Evolutionary conservation across 2,329 filamentous ascomycete species (phyloP), one percentile per base, ranked within the genome.

Genomic region (Graphium sp.): DNA sequence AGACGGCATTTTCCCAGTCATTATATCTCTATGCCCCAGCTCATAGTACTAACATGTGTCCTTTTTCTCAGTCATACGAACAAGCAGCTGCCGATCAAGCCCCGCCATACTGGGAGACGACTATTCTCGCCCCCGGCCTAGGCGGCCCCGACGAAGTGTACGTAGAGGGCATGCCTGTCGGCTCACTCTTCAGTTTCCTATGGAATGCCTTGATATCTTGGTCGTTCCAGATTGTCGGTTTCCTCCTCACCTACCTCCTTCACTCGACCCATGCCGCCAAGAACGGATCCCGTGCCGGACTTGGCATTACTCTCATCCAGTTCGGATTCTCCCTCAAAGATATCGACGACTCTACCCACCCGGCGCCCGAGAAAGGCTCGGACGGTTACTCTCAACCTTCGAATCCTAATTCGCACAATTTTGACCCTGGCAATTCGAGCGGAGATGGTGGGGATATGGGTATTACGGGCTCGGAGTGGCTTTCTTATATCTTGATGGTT

Each of bases 91-190:
- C 87, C 23, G 89, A 98, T 51, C 79, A 84, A 15, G 89, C 89
- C 26, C 89, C 89, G 2, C 89, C 89, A 0, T 98, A 98, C 54
- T 98, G 89, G 89, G 89, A 98, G 59, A 98, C 89, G 5, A 95
- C 89, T 0, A 94, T 98, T 38, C 68, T 98, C 29, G 87, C 85
- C 0, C 89, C 89, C 1, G 89, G 87, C 31, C 72, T 89, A 38
- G 79, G 79, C 29, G 80, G 79, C n/a, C 72, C 75, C 22, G 85
- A 95, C 46, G 89, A 98, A 50, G 87, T 98, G 26, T 98, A 89
- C 45, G 80, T 98, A 32, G 89, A 98, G 48, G 89, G 89, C 42
- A 76, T 98, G 46, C 84, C 91, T 4, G 89, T 91, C 30, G 82
- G 82, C 37, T 84, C 80, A 27, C 59, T 89, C 35, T 91, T 91